Percentiles rank a stretch among this genome's conserved stretches.
Evolutionary conservation across 2,329 filamentous ascomycete genomes (phyloP).

Genomic region (Lachnellula suecica): DNA sequence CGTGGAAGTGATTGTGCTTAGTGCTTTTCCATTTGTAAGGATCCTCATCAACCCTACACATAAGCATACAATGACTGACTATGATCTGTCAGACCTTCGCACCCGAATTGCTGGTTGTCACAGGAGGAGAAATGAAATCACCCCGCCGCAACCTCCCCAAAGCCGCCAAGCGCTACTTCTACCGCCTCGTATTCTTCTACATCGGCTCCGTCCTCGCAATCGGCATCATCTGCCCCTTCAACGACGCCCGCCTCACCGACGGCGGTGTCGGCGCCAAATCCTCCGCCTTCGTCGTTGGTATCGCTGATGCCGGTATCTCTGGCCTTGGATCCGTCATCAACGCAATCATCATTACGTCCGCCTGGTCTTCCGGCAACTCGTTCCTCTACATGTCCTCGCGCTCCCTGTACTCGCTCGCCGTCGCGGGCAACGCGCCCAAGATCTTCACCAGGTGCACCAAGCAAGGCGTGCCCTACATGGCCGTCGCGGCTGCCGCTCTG

Average conservation of each 20-base stretch:
- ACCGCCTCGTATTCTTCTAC: constrained; percentile 63
- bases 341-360: constrained; percentile 53
- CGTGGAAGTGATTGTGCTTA: constrained; percentile 45
- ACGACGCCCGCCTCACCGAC: constrained; percentile 48
- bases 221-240: constrained; percentile 56
- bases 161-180: constrained; percentile 59
- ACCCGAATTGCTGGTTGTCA: constrained; percentile 52
- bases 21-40: constrained; percentile 44
- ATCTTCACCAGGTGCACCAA: constrained; percentile 51
- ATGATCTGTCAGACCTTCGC: constrained; percentile 39
- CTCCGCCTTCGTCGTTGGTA: constrained; percentile 48
- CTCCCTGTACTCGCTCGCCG: constrained; percentile 50
- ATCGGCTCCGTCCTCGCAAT: constrained; percentile 57
- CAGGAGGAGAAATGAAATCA: constrained; percentile 56
- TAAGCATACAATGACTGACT: too few species aligned
- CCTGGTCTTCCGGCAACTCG: constrained; percentile 54
- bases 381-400: constrained; percentile 53
- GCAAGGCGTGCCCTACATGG: constrained; percentile 48
- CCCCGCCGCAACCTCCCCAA: constrained; percentile 59
- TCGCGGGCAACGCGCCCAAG: constrained; percentile 50
- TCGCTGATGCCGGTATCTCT: constrained; percentile 47
- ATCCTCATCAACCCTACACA: too few species aligned
- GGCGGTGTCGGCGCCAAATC: constrained; percentile 47
- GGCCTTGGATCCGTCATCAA: constrained; percentile 53
- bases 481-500: constrained; percentile 41